A percentile compares a stretch with the other conserved stretches of the same genome.
phyloP scores from a whole-genome alignment of 2,329 filamentous ascomycete genomes.

The Penicillium rolfsii region DNA sequence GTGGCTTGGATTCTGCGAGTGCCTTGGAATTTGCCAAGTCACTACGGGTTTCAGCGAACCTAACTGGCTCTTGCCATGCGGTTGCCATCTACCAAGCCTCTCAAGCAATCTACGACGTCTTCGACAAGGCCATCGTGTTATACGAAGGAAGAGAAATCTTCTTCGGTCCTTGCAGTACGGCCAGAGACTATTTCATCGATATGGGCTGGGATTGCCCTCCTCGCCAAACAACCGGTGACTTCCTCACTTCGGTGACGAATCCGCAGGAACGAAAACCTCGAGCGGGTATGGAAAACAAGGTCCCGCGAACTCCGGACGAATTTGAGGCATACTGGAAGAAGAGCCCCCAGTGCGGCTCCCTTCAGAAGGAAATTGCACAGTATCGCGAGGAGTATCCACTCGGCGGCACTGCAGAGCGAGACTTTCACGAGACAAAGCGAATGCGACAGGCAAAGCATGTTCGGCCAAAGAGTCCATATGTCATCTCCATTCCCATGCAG shows the following conservation, averaged over 20 bases:
- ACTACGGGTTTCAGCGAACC: constrained; percentile 54
- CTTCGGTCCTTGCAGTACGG: constrained; percentile 65
- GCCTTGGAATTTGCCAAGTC: constrained; percentile 63
- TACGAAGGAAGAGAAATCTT: constrained; percentile 80
- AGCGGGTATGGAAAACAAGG: constrained; percentile 62
- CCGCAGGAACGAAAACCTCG: constrained; percentile 61
- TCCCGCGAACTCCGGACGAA: constrained; percentile 69
- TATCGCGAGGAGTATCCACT: constrained; percentile 39
- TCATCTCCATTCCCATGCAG: constrained; percentile 76
- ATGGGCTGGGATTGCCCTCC: constrained; percentile 70
- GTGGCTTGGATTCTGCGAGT: constrained; percentile 60
- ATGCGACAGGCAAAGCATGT: constrained; percentile 44
- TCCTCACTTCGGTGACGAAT: constrained; percentile 70
- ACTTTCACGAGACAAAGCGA: constrained; percentile 38
- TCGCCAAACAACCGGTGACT: constrained; percentile 70
- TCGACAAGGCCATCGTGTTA: constrained; percentile 74
- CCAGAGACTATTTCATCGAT: constrained; percentile 67
- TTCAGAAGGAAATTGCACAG: constrained; percentile 42
- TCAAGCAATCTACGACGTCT: constrained; percentile 60
- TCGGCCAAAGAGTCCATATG: constrained; percentile 63
- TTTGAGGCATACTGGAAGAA: constrained; percentile 60
- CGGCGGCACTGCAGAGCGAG: constrained; percentile 36
- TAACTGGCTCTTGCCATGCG: constrained; percentile 55
- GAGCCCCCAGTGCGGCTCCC: constrained; percentile 36
- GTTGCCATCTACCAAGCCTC: constrained; percentile 63